Evolutionary conservation across 2,329 filamentous ascomycete species (phyloP).

Genomic region (Fusarium marasasianum): DNA sequence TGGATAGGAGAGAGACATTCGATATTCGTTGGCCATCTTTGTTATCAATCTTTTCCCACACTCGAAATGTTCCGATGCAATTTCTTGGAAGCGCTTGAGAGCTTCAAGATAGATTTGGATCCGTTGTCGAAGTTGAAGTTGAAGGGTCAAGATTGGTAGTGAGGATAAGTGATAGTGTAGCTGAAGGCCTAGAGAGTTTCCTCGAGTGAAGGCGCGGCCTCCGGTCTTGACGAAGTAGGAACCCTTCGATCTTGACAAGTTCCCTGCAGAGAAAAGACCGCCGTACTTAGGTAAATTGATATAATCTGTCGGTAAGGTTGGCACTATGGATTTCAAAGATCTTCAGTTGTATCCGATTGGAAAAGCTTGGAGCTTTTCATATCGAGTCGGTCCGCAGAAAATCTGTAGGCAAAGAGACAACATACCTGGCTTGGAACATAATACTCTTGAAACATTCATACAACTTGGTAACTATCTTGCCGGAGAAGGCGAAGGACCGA

Average conservation of each 20-base stretch:
- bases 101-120: not conserved
- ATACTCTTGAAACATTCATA: constrained; percentile 41
- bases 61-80: not conserved
- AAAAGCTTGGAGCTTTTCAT: constrained; percentile 32
- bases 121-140: not conserved
- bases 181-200: not conserved
- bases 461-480: constrained; percentile 26
- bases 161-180: not conserved
- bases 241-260: not conserved
- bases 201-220: not conserved
- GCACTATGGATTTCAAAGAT: not conserved
- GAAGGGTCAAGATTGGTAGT: not conserved
- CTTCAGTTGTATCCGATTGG: not conserved
- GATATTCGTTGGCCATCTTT: constrained; percentile 43
- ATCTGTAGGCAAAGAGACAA: not conserved
- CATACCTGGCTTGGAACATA: constrained; percentile 21
- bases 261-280: too few species aligned
- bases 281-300: not conserved
- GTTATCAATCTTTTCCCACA: not conserved
- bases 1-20: constrained; percentile 47
- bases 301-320: not conserved
- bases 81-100: too few species aligned
- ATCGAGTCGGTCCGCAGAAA: constrained; percentile 12
- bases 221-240: not conserved
- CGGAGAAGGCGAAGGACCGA: constrained; percentile 36